Evolutionary conservation across 768 basidiomycete genomes (phyloP).

Genomic region (Tremella yokohamensis): DNA sequence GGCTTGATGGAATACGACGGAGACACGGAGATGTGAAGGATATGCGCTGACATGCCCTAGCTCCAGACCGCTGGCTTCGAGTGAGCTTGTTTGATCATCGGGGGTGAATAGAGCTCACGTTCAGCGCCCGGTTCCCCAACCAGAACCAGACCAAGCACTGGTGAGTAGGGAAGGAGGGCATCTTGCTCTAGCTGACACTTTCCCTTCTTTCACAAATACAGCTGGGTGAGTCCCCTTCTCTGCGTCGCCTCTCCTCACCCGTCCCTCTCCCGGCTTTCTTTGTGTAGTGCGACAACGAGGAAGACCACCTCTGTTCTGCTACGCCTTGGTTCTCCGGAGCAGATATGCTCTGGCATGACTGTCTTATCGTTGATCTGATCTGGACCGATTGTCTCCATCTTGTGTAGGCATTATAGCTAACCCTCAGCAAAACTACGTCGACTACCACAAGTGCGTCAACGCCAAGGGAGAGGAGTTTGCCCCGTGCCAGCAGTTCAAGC

Average conservation of each 20-base stretch:
- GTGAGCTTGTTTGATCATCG: constrained; percentile 35
- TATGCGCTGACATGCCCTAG: constrained; percentile 19
- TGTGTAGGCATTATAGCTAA: not conserved
- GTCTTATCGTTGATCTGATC: too few relatives aligned
- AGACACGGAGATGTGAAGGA: not conserved
- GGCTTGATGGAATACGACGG: too few relatives aligned
- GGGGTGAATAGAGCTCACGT: not conserved
- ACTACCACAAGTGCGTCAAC: constrained; percentile 95
- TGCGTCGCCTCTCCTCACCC: not conserved
- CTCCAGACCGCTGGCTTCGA: constrained; percentile 96
- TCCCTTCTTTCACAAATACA: constrained; percentile 7
- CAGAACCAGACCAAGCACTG: constrained; percentile 93
- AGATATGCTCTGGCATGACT: too few relatives aligned
- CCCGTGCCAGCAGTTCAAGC: constrained; percentile 99
- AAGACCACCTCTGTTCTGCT: too few relatives aligned
- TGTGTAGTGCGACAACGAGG: not conserved
- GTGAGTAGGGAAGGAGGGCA: constrained; percentile 54
- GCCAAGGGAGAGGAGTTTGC: constrained; percentile 97
- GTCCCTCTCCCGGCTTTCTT: not conserved
- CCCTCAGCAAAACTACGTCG: constrained; percentile 93
- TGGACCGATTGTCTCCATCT: not conserved
- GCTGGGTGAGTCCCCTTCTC: constrained; percentile 22
- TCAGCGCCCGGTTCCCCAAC: constrained; percentile 51
- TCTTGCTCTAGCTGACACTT: constrained; percentile 2
- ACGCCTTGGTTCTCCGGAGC: too few relatives aligned